Evolutionary conservation across 306 rosid genomes (phyloP), one percentile per base, ranked within the genome.

Genomic region (Cucumis hystrix): DNA sequence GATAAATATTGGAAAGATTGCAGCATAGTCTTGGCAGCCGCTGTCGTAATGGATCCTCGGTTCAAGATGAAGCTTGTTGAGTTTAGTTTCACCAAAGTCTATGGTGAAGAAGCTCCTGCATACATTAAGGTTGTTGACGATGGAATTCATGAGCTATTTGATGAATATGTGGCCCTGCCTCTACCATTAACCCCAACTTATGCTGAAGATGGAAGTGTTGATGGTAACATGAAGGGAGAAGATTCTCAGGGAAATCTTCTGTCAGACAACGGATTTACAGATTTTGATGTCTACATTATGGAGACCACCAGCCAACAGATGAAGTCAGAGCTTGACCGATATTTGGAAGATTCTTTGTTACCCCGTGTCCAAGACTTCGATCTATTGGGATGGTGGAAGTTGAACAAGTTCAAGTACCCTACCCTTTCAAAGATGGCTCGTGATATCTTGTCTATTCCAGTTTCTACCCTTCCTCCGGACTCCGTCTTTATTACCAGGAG

Each of bases 51-150:
- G 97, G 97, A 95, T 86, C 98, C 98, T 63, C 88, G 97, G 63
- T 92, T 95, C 85, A 95, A 95, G 89, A 89, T 92, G 97, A 92
- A 92, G 91, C 92, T 95, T 77, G 96, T 95, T 35, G 97, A 95
- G 89, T 95, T 92, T 61, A 90, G 97, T 86, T 95, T 95, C 91
- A 82, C 95, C 52, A 90, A 88, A 84, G 79, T 92, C 63, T 89
- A 84, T 39, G 92, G 92, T 6, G 97, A 95, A 10, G 96, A 90
- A 60, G 88, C 98, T 64, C 87, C 85, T n/a, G 60, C 66, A 11
- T 86, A 64, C 83, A 84, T 92, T 79, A 92, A 84, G 93, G 82
- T 84, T 2, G 98, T 95, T 49, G 93, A 95, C 61, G 97, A 92
- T 63, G 98, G 97, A 68, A 83, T 92, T 78, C 97, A 92, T 37